Base-by-base conservation (phyloP, 208 protist species). In the Leishmania guyanensis region DNA sequence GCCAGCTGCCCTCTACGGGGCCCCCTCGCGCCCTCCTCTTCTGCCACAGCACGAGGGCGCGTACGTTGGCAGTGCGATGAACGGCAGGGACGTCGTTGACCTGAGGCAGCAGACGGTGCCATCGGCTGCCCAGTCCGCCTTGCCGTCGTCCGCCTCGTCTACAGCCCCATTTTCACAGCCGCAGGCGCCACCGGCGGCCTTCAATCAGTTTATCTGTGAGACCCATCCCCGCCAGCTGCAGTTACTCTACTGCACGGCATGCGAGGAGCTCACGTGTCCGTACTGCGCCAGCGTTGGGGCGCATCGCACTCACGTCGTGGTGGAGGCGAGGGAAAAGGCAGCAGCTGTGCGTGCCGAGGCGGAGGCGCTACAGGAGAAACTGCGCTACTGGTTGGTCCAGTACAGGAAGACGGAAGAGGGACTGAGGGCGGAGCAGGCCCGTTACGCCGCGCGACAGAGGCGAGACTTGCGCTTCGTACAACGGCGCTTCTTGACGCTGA, bases 241-340 rank as follows among this genome's bases (percentile, higher is more conserved):
- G 68, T 87, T 85, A 36, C 82, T 95, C 20, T 93, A 88, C 84
- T 95, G 92, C 77, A 77, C 56, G 0, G 84, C 81, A 46, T 95
- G 92, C 79, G 64, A 76, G 22, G 84, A 88, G 80, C 85, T 92
- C 62, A 86, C 86, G 56, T 95, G 92, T 77, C 88, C 92, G 29
- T 93, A 93, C 84, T 95, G 92, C 78, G 89, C 89, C 46, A 90
- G 88, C 76, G 82, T 93, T 75, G 92, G 92, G 26, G 36, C 53
- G n/a, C 92, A 95, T 75, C 75, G 77, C 8, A 84, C 88, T 9
- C 91, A 95, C 76, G 86, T 90, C 26, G 87, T 92, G 17, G 75
- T 85, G 9, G 85, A 91, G 75, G 85, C 85, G 5, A 71, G 80
- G 39, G 81, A 77, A 33, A 70, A 85, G 3, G 89, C 87, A 5